These are phyloP conservation scores for Aspergillus hancockii DNA, from an alignment of 495 filamentous ascomycete genomes.

Conservation along the genomic window DNA sequence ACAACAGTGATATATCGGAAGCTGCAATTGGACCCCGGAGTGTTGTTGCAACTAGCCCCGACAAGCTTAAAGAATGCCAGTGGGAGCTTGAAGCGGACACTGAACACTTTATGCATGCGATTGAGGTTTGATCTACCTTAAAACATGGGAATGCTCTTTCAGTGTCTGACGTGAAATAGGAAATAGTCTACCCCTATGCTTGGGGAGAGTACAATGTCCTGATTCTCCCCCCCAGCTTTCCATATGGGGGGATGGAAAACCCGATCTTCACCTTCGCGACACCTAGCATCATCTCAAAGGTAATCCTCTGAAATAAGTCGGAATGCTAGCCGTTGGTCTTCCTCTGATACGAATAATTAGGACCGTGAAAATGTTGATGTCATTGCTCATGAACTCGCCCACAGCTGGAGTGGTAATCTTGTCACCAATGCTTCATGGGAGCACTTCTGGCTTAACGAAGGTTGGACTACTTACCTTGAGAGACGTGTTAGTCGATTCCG, in stretches of 20 bases:
- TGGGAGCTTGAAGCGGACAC: constrained; percentile 89
- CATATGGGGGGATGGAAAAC: constrained; percentile 92
- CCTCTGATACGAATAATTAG: constrained; percentile 19
- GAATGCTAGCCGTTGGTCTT: background rate
- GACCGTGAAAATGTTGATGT: constrained; percentile 95
- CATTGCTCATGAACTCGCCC: constrained; percentile 90
- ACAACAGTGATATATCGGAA: constrained; percentile 67
- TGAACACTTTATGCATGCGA: constrained; percentile 84
- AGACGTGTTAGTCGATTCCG: constrained; percentile 54
- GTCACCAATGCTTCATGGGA: constrained; percentile 92
- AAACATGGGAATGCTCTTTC: constrained; percentile 5
- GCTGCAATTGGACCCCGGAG: constrained; percentile 85
- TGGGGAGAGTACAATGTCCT: constrained; percentile 97
- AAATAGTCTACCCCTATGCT: constrained; percentile 81
- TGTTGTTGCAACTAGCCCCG: constrained; percentile 80
- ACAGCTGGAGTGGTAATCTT: constrained; percentile 92
- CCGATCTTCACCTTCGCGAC: constrained; percentile 92
- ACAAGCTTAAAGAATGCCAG: constrained; percentile 78
- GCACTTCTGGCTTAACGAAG: constrained; percentile 97
- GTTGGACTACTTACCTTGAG: constrained; percentile 94
- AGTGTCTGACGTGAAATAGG: constrained; percentile 31
- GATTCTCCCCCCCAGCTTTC: constrained; percentile 87
- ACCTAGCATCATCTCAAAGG: constrained; percentile 83
- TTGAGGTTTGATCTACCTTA: constrained; percentile 56
- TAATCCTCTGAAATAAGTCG: constrained; percentile 8